Evolutionary conservation across 1,139 yeast genomes (phyloP).

Genomic region (Protomyces arabidopsidicola): DNA sequence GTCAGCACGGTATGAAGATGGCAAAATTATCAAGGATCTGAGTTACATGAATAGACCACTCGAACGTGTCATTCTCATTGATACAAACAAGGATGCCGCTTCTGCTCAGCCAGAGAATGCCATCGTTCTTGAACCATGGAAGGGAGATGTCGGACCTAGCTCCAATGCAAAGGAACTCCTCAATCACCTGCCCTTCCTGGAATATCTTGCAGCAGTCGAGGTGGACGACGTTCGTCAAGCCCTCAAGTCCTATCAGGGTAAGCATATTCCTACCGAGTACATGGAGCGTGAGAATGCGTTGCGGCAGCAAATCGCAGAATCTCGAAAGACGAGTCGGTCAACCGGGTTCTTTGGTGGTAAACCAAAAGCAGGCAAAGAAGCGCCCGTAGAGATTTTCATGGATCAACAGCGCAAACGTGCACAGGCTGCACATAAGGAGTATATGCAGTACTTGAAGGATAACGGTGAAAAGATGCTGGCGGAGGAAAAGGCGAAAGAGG

Average conservation of each 20-base stretch:
- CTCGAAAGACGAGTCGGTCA: slow-evolving; percentile 44
- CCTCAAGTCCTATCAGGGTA: slow-evolving; percentile 61
- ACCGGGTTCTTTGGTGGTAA: slow-evolving; percentile 44
- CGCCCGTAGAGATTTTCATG: slow-evolving; percentile 77
- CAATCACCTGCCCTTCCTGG: slow-evolving; percentile 82
- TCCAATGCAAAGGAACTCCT: slow-evolving; percentile 72
- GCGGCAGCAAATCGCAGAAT: slow-evolving; percentile 64
- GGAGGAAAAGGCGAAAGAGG: slow-evolving; percentile 54
- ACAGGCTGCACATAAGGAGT: slow-evolving; percentile 78
- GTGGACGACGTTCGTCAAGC: slow-evolving; percentile 87
- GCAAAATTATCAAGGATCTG: slow-evolving; percentile 69
- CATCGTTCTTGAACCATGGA: slow-evolving; percentile 77
- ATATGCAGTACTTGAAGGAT: slow-evolving; percentile 77
- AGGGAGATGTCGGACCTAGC: slow-evolving; percentile 49
- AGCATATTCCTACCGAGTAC: slow-evolving; percentile 73
- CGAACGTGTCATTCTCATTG: slow-evolving; percentile 72
- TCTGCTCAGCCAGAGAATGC: slow-evolving; percentile 90
- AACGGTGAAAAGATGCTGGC: slow-evolving; percentile 82
- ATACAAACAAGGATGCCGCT: slow-evolving; percentile 67
- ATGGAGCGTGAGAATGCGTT: slow-evolving; percentile 67
- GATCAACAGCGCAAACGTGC: slow-evolving; percentile 91
- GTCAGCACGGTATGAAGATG: slow-evolving; percentile 85
- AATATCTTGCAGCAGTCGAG: slow-evolving; percentile 88
- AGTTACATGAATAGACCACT: slow-evolving; percentile 86
- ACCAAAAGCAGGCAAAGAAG: slow-evolving; percentile 53